Base-by-base conservation (phyloP, 768 basidiomycete species). In the Ephemerocybe angulata region DNA sequence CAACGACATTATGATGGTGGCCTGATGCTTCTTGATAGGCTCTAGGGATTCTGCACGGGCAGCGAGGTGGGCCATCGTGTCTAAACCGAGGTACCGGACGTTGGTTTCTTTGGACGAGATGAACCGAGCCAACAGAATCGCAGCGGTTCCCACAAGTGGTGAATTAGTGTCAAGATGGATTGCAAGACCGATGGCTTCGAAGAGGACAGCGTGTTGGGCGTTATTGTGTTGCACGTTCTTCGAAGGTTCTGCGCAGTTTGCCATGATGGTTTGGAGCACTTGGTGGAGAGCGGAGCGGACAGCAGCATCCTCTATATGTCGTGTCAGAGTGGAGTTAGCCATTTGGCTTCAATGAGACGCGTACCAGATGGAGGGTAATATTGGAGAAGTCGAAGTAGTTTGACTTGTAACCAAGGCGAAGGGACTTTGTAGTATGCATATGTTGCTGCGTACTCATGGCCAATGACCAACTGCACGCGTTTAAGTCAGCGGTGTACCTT, bases 51-150 rank as follows among this genome's bases (percentile, higher is more conserved):
- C 94, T 40, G 91, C 88, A 43, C 93, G 85, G 7, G 94, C 94
- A 4, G 97, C 97, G 17, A 99, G 84, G 74, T 98, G 96, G 2
- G 97, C 95, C 89, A 99, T 93, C 42, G 93, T 96, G 69, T 99
- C 96, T 51, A 99, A 79, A 22, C 97, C 95, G 41, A 99, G 85
- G 73, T 99, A 99, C 53, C 97, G 81, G 42, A 98, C 94, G 65
- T 99, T 99, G 33, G 97, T 99, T 71, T 99, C 97, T 70, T 96
- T 98, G 19, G 94, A 95, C 52, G 92, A 88, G 61, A 99, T 98
- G 70, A 98, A 99, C 1, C 92, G 85, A 38, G 96, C 96, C 21
- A 99, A 83, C 21, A 98, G 82, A 49, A 92, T 81, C 1, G 95
- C 91, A 25, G 97, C 93, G 5, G 86, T 89, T 54, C 83, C 80